Base-by-base conservation (phyloP, 1,284 basidiomycete species). In the Tausonia pullulans region DNA sequence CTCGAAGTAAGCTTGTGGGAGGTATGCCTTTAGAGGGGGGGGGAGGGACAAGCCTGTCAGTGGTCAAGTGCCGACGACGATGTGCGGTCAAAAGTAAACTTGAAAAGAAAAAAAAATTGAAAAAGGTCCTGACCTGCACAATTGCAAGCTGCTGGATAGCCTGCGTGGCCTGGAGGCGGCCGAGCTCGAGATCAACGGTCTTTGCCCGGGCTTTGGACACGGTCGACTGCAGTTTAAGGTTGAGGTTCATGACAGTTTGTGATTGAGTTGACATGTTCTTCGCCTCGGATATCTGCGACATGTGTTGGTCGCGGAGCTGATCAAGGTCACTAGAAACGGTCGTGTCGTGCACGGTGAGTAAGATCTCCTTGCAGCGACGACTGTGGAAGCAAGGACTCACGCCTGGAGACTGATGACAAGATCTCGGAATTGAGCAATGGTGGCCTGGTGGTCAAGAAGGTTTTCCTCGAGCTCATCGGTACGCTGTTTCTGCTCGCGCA, bases 361-460 rank as follows among this genome's bases (percentile, higher is more conserved):
- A 60, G 57, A 45, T 11, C 8, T 14, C 10, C n/a, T 39, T 14
- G 27, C 27, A 8, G 10, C 39, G 2, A 39, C 39, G 8, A 49
- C 50, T 6, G 7, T 41, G 39, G 45, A 61, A 44, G 51, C 27
- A 27, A 51, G 63, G 27, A 75, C 80, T 60, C 66, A 90, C 91
- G 77, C 81, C 75, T 96, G 91, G 6, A 96, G 78, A 67, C 85
- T 85, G 54, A 86, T 67, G 43, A 96, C 93, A 3, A 95, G 82
- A 58, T 96, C 93, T 61, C 93, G 80, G 82, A 97, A 97, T 72
- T 95, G 92, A 6, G 77, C 76, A 67, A 97, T 92, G 0, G 94
- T 97, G 46, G 78, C 79, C 70, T 97, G 92, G 67, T 90, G 83
- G 72, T 97, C 94, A 67, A 85, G 81, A 66, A 90, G 86, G 1